These are phyloP conservation scores for Salmacisia buchloeana DNA, from an alignment of 1,284 basidiomycete species.

Conservation along the genomic window DNA sequence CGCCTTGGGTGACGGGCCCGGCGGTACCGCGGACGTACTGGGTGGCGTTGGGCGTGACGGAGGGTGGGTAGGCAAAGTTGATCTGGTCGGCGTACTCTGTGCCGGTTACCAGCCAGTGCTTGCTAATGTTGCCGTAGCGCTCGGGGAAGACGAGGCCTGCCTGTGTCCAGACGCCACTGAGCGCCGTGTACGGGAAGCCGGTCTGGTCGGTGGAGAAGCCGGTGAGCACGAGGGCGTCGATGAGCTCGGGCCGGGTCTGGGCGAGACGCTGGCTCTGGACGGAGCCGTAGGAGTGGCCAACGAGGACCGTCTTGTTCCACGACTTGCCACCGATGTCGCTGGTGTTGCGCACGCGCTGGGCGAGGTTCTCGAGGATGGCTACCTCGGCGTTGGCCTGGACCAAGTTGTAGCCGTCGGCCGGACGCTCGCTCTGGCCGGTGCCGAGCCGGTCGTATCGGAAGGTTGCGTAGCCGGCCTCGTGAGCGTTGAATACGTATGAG, in stretches of 20 bases:
- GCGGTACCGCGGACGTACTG: conserved; percentile 11
- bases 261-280: conserved; percentile 12
- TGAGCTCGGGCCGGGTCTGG: conserved; percentile 11
- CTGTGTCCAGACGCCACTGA: conserved; percentile 11
- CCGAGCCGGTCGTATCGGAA: conserved; percentile 21
- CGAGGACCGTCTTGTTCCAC: conserved; percentile 13
- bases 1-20: conserved; percentile 17
- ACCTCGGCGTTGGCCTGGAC: conserved; percentile 18
- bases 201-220: conserved; percentile 14
- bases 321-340: conserved; percentile 14
- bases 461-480: conserved; percentile 8
- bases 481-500: conserved; percentile 9
- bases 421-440: conserved; percentile 14
- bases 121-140: conserved; percentile 7
- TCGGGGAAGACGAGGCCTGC: conserved; percentile 13
- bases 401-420: conserved; percentile 15
- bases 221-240: conserved; percentile 18
- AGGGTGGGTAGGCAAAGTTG: conserved; percentile 15
- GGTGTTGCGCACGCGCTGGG: conserved; percentile 12
- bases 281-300: conserved; percentile 22
- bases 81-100: conserved; percentile 10
- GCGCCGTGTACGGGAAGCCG: conserved; percentile 13
- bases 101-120: conserved; percentile 15
- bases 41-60: conserved; percentile 6
- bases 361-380: conserved; percentile 13